Conservation (phyloP, 495 filamentous ascomycete species). For the Pyronema domesticum region DNA sequence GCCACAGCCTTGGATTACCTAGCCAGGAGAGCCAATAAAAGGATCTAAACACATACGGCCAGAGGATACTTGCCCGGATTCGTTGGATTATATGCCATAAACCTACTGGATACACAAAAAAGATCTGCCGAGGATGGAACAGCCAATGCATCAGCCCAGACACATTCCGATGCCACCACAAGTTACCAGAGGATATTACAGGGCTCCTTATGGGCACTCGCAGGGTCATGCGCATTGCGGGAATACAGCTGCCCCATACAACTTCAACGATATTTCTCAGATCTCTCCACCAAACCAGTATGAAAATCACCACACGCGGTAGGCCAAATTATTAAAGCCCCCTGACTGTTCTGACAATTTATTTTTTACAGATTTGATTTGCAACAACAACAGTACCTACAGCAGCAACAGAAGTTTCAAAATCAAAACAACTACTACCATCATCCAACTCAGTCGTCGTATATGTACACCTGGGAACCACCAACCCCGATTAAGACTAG, state of each 20-base stretch:
- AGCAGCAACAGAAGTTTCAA: background rate
- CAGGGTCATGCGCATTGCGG: too few species aligned
- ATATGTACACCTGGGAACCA: background rate
- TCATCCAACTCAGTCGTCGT: too few species aligned
- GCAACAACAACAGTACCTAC: background rate
- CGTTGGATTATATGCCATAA: too few species aligned
- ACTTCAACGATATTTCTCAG: too few species aligned
- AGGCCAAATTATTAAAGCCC: background rate
- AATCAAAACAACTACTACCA: background rate
- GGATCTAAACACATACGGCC: too few species aligned
- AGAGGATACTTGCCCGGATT: too few species aligned
- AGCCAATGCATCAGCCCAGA: background rate
- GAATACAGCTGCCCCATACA: too few species aligned
- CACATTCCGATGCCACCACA: background rate
- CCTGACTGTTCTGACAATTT: background rate
- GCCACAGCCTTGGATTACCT: too few species aligned
- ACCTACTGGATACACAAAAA: too few species aligned
- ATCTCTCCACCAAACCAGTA: background rate
- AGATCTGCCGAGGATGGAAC: too few species aligned
- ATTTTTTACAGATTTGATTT: background rate
- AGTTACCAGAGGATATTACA: background rate
- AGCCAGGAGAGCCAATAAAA: too few species aligned
- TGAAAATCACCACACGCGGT: background rate
- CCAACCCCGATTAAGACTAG: background rate
- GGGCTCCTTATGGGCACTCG: too few species aligned